Conservation (phyloP, 805 yeast genomes). For the Metschnikowia peoriensis region DNA sequence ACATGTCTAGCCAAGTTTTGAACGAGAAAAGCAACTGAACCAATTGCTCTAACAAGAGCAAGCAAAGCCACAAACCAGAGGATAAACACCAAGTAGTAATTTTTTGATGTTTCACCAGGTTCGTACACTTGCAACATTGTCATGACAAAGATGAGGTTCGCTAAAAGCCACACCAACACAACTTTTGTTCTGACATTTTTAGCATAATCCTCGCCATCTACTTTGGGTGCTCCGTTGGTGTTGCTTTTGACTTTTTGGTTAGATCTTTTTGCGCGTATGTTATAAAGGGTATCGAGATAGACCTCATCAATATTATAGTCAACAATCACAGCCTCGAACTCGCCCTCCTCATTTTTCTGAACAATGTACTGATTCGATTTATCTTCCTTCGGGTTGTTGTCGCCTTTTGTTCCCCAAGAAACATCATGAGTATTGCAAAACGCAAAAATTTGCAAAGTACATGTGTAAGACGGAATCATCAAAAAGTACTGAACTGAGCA, state of each 20-base stretch:
- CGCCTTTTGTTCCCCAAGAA: constrained; percentile 99
- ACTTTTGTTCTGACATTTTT: constrained; percentile 93
- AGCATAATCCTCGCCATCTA: constrained; percentile 78
- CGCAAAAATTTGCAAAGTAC: constrained; percentile 92
- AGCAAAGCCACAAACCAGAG: constrained; percentile 90
- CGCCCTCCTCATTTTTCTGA: constrained; percentile 76
- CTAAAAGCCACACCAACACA: constrained; percentile 90
- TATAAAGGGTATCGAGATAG: constrained; percentile 70
- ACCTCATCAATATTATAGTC: constrained; percentile 84
- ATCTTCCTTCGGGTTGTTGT: constrained; percentile 60
- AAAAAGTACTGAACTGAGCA: constrained; percentile 86
- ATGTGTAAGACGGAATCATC: constrained; percentile 86
- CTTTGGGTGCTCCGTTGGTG: constrained; percentile 21
- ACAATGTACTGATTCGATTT: constrained; percentile 80
- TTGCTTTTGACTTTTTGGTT: constrained; percentile 44
- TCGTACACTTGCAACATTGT: constrained; percentile 80
- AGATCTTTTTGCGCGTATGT: constrained; percentile 68
- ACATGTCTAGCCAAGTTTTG: constrained; percentile 36
- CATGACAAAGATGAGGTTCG: constrained; percentile 80
- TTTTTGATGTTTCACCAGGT: constrained; percentile 55
- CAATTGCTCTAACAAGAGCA: constrained; percentile 77
- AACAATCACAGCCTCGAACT: constrained; percentile 72
- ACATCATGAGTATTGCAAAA: constrained; percentile 98
- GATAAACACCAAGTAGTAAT: constrained; percentile 78
- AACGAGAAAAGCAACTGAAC: constrained; percentile 69